Conservation (phyloP, 495 filamentous ascomycete genomes). For the Hypomontagnella monticulosa region DNA sequence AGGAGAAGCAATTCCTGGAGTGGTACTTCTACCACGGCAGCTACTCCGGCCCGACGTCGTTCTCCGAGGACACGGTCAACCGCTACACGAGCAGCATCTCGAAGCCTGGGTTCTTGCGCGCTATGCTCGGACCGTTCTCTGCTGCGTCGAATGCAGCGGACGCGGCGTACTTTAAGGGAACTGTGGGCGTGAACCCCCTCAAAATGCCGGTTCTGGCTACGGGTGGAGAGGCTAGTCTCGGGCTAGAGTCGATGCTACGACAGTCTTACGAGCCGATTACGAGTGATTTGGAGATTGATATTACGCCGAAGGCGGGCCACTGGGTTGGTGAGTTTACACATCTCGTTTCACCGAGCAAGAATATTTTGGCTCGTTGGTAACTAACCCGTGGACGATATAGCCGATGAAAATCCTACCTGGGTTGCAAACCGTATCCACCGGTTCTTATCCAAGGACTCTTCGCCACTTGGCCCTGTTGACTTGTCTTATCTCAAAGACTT, state of each 20-base stretch:
- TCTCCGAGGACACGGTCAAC: slow-evolving; percentile 35
- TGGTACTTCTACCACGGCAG: slow-evolving; percentile 57
- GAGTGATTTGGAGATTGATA: slow-evolving; percentile 33
- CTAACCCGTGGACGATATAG: slow-evolving; percentile 14
- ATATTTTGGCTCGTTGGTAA: too few relatives aligned
- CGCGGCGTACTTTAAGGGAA: slow-evolving; percentile 35
- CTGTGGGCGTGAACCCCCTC: slow-evolving; percentile 18
- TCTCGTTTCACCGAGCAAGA: too few relatives aligned
- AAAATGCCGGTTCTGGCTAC: slow-evolving; percentile 21
- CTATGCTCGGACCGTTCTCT: slow-evolving; percentile 40
- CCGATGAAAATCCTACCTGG: slow-evolving; percentile 43
- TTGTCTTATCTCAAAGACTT: too few relatives aligned
- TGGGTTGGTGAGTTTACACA: slow-evolving; percentile 42
- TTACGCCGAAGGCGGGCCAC: slow-evolving; percentile 42
- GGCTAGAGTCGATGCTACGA: neutral
- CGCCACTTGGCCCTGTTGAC: too few relatives aligned
- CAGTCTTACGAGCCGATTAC: slow-evolving; percentile 19
- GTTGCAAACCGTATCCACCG: slow-evolving; percentile 29
- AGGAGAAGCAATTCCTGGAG: slow-evolving; percentile 51
- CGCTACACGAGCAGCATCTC: slow-evolving; percentile 35
- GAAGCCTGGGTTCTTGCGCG: slow-evolving; percentile 44
- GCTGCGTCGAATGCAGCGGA: slow-evolving; percentile 22
- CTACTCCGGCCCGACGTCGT: slow-evolving; percentile 41
- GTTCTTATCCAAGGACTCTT: slow-evolving; percentile 27
- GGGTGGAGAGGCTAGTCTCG: slow-evolving; percentile 41